phyloP scores from a whole-genome alignment of 192 early-diverging fungal species.

The Podila clonocystis region DNA sequence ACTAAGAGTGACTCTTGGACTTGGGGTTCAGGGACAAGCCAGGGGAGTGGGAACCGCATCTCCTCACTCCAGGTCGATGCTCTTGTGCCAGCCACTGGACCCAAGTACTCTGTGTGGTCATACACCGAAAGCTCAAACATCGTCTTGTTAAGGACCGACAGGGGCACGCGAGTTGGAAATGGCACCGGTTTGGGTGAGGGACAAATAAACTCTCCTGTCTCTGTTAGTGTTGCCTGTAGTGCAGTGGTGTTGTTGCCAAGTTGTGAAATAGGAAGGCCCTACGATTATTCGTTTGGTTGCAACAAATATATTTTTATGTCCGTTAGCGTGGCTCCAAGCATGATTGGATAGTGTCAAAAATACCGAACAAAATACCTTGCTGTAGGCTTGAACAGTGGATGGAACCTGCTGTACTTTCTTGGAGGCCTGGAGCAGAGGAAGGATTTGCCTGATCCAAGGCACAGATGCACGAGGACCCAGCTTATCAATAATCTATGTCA shows the following conservation, averaged over 20 bases:
- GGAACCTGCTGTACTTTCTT: slow-evolving; percentile 30
- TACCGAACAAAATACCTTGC: slow-evolving; percentile 9
- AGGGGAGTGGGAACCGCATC: slow-evolving; percentile 46
- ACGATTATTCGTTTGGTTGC: background rate
- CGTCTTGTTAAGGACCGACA: slow-evolving; percentile 45
- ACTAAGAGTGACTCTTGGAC: slow-evolving; percentile 29
- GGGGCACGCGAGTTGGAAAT: slow-evolving; percentile 34
- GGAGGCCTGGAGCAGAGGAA: slow-evolving; percentile 32
- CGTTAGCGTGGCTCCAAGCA: too few species aligned
- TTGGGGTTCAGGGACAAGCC: slow-evolving; percentile 44
- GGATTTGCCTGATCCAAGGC: slow-evolving; percentile 35
- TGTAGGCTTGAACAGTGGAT: slow-evolving; percentile 10
- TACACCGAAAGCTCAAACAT: slow-evolving; percentile 52
- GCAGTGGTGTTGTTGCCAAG: background rate
- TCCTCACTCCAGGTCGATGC: slow-evolving; percentile 40
- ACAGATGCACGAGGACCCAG: slow-evolving; percentile 18
- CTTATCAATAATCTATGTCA: slow-evolving; percentile 17
- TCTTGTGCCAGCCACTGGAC: slow-evolving; percentile 39
- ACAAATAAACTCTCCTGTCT: slow-evolving; percentile 26
- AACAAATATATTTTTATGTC: too few species aligned
- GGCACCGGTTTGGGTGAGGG: slow-evolving; percentile 18
- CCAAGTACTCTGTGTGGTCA: slow-evolving; percentile 38
- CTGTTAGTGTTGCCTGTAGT: slow-evolving; percentile 26
- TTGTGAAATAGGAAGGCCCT: background rate
- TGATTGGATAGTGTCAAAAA: background rate